Base-by-base conservation (phyloP, 192 early-diverging fungal species). In the Bifiguratus adelaidae region DNA sequence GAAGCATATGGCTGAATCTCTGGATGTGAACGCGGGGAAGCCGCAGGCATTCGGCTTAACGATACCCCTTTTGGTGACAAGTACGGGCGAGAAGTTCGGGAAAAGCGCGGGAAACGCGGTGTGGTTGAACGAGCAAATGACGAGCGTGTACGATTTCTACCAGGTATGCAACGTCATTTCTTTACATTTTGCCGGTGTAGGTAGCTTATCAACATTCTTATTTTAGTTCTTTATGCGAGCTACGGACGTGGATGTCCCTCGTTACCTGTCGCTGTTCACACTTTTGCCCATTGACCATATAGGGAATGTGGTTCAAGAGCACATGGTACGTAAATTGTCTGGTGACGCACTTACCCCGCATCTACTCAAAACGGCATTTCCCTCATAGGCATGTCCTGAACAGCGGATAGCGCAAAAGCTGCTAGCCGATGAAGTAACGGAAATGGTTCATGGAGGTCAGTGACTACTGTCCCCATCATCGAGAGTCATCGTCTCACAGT, bases 81-180 rank as follows among this genome's bases (percentile, higher is more conserved):
- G 90, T 1, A 78, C 76, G 1, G 94, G 94, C 5, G 91, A 93
- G 49, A 97, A 97, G 61, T 97, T 97, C 79, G 94, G 94, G 16
- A 97, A 97, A 61, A 88, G 85, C 25, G 91, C 88, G 15, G 94
- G 94, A 23, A 97, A 97, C 58, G 91, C 92, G 2, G 72, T 97
- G 11, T 97, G 94, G 94, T 63, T 97, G 50, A 87, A 93, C 61
- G 74, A 76, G 22, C 67, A 36, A 3, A 74, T 82, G 70, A 80
- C 87, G 0, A 87, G 88, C 18, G 52, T 76, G 3, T 97, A 82
- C 61, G 91, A 95, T 38, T 83, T 97, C 45, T 97, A 95, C 62
- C 93, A 97, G 76, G 85, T 88, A 59, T 20, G n/a, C 22, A 3
- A 8, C 1, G 22, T 16, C 5, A 7, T 18, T 26, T 7, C 24